Evolutionary conservation across 129 eudicot species (phyloP).

Genomic region (sunflower (Helianthus annuus)): DNA sequence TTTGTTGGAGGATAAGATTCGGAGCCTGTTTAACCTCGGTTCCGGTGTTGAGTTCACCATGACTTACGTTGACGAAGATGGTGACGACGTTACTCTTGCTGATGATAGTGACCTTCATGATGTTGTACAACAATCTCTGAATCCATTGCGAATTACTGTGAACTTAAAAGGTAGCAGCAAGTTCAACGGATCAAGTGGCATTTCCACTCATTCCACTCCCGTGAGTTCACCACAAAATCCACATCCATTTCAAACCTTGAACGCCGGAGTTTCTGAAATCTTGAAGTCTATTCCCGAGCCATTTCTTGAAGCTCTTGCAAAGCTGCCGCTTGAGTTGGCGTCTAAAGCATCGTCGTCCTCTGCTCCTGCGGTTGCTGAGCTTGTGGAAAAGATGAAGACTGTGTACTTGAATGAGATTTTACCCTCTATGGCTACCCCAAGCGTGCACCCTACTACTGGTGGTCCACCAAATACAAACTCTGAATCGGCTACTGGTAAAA

Average conservation of each 20-base stretch:
- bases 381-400: constrained; percentile 47
- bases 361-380: constrained; percentile 42
- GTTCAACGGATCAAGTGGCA: constrained; percentile 35
- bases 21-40: constrained; percentile 53
- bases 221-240: constrained; percentile 28
- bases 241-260: constrained; percentile 27
- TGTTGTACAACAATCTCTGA: constrained; percentile 60
- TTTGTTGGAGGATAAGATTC: constrained; percentile 58
- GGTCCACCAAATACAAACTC: constrained; percentile 14
- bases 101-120: constrained; percentile 86
- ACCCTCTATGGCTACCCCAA: not conserved
- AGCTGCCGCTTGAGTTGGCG: constrained; percentile 45
- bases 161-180: constrained; percentile 31
- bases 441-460: not conserved
- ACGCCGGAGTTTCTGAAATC: constrained; percentile 41
- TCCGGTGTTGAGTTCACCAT: constrained; percentile 48
- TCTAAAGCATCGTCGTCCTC: constrained; percentile 43
- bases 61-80: constrained; percentile 82
- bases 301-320: constrained; percentile 38
- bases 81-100: constrained; percentile 72
- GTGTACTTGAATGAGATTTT: constrained; percentile 35
- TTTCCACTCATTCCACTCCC: constrained; percentile 40
- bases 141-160: constrained; percentile 80
- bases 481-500: constrained; percentile 17
- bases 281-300: constrained; percentile 60